Conservation (phyloP, 164 flowering plant genomes). For the Chimonanthus praecox region DNA sequence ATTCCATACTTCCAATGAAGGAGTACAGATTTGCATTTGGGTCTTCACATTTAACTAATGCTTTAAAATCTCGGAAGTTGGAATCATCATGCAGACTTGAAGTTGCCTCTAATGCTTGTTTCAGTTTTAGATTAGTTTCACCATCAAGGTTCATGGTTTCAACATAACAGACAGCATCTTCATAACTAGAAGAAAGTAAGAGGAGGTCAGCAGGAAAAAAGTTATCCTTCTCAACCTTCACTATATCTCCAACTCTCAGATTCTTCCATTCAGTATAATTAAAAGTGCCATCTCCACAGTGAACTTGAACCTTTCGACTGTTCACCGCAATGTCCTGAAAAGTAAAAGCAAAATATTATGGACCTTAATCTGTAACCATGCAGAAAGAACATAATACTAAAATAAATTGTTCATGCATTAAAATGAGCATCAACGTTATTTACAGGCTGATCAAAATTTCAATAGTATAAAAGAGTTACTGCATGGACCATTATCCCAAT, state of each 20-base stretch:
- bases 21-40: constrained; percentile 76
- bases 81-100: constrained; percentile 42
- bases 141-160: constrained; percentile 88
- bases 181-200: constrained; percentile 68
- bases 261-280: constrained; percentile 48
- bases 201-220: constrained; percentile 81
- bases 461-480: too few relatives aligned
- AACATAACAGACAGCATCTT: constrained; percentile 76
- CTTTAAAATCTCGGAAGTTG: constrained; percentile 45
- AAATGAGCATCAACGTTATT: too few relatives aligned
- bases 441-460: too few relatives aligned
- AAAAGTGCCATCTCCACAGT: constrained; percentile 50
- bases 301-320: constrained; percentile 56
- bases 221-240: constrained; percentile 74
- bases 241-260: constrained; percentile 63
- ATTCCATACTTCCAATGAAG: constrained; percentile 63
- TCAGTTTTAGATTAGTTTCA: constrained; percentile 76
- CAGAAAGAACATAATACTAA: too few relatives aligned
- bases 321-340: constrained; percentile 48
- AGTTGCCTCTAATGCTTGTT: constrained; percentile 60
- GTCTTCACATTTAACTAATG: constrained; percentile 68
- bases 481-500: too few relatives aligned
- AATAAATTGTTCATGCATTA: too few relatives aligned
- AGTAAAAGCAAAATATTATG: constrained; percentile 15
- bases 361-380: too few relatives aligned